A percentile compares a stretch with the other conserved stretches of the same genome.
Evolutionary conservation across 106 monocot species (phyloP).

Genomic region (Xerophyta viscosa): DNA sequence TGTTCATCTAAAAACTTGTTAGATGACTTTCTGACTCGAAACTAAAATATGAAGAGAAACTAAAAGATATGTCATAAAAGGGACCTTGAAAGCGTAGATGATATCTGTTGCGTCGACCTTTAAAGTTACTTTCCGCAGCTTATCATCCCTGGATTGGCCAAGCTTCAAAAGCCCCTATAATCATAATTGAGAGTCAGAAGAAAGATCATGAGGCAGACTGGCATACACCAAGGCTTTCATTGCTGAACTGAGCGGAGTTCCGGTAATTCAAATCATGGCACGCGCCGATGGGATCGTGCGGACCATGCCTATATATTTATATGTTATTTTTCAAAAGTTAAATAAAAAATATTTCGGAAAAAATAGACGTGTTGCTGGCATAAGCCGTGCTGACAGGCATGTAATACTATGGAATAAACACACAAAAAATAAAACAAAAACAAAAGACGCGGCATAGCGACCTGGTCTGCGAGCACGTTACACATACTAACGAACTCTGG

Average conservation of each 20-base stretch:
- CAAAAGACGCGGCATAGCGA: slow-evolving; percentile 15
- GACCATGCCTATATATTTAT: not conserved
- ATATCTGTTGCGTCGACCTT: slow-evolving; percentile 61
- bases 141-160: slow-evolving; percentile 53
- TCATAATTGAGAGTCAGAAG: not conserved
- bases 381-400: not conserved
- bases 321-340: too few species aligned
- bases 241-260: too few species aligned
- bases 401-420: too few species aligned
- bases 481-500: slow-evolving; percentile 82
- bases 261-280: too few species aligned
- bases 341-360: too few species aligned
- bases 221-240: too few species aligned
- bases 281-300: too few species aligned
- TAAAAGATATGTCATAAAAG: not conserved
- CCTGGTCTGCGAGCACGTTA: slow-evolving; percentile 76
- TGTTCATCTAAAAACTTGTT: not conserved
- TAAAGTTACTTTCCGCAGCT: slow-evolving; percentile 45
- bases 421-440: too few species aligned
- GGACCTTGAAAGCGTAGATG: slow-evolving; percentile 80
- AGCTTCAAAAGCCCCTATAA: slow-evolving; percentile 74
- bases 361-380: too few species aligned
- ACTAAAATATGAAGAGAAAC: not conserved
- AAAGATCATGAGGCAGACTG: not conserved
- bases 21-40: not conserved